Base-by-base conservation (phyloP, 257 asterid species). In the Solanum bukasovii region DNA sequence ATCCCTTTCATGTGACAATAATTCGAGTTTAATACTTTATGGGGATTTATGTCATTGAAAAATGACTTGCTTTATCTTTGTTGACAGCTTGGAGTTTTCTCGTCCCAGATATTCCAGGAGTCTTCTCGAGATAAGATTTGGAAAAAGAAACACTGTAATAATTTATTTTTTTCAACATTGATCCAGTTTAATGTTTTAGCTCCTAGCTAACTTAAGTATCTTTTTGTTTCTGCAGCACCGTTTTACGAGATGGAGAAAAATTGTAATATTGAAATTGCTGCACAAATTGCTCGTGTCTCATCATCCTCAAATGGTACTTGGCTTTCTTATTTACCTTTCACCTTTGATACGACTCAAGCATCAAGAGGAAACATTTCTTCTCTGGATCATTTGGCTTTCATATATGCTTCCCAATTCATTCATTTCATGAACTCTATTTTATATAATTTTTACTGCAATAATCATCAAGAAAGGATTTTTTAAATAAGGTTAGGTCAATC, bases 31-130 rank as follows among this genome's bases (percentile, higher is more conserved):
- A 9, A 46, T 6, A 4, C n/a, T 49, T 81, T 29, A 49, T 27
- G 29, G 20, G 49, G 70, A 81, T 46, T 81, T 81, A 12, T 29
- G 29, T 18, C 67, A 46, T 81, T 81, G 85, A 81, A 81, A 35
- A 81, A 81, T 81, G 70, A 81, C 42, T 9, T 81, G 29, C 42
- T 46, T 81, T 46, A 29, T 81, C 65, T 89, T 89, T 89, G 85
- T 81, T 81, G 81, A 79, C 96, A 97, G 99, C 98, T 97, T 88
- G 98, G 99, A 90, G 98, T 96, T 90, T 97, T 97, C 92, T 96
- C 99, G 49, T 94, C 98, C 93, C 98, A 96, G 93, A 97, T 97
- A 93, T 96, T 96, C 91, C 99, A 93, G 92, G 99, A 96, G 93
- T 94, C 99, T 90, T 97, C 99, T 71, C 96, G 95, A 71, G 99